A percentile compares a stretch with the other conserved stretches of the same genome.
phyloP scores from a whole-genome alignment of 345 rosid species.

The Firmiana major region DNA sequence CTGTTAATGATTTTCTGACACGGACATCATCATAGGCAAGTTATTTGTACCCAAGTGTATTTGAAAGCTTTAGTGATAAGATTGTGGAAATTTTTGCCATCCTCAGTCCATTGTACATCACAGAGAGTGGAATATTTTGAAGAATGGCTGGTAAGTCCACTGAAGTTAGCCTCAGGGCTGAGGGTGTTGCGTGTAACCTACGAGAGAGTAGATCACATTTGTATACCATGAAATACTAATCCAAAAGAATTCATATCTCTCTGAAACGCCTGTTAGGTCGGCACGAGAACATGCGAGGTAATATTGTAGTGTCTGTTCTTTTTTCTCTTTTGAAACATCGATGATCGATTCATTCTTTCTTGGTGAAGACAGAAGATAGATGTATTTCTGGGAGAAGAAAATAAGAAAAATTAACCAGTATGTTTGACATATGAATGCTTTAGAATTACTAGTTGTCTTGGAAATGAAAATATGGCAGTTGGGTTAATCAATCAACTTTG shows the following conservation, averaged over 20 bases:
- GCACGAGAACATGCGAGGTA: too few species aligned
- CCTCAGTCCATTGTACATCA: background rate
- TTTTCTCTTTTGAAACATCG: background rate
- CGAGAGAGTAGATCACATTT: slow-evolving; percentile 18
- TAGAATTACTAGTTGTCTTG: background rate
- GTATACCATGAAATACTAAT: slow-evolving; percentile 18
- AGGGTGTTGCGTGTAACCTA: slow-evolving; percentile 16
- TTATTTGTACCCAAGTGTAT: background rate
- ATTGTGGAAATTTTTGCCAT: background rate
- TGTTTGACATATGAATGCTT: background rate
- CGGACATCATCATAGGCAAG: too few species aligned
- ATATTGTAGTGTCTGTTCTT: background rate
- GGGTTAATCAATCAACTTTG: background rate
- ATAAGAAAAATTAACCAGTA: slow-evolving; percentile 18
- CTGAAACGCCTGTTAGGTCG: background rate
- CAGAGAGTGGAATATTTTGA: background rate
- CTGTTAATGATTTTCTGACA: slow-evolving; percentile 89
- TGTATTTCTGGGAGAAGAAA: slow-evolving; percentile 10
- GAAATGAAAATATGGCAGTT: background rate
- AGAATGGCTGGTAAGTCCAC: background rate
- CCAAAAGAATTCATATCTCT: background rate
- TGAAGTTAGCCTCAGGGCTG: background rate
- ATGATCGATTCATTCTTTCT: slow-evolving; percentile 16
- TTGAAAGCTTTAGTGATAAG: slow-evolving; percentile 12
- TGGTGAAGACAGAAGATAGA: slow-evolving; percentile 9